These are phyloP conservation scores for Candida silvicultrix DNA, from an alignment of 805 yeast species.

Conservation along the genomic window DNA sequence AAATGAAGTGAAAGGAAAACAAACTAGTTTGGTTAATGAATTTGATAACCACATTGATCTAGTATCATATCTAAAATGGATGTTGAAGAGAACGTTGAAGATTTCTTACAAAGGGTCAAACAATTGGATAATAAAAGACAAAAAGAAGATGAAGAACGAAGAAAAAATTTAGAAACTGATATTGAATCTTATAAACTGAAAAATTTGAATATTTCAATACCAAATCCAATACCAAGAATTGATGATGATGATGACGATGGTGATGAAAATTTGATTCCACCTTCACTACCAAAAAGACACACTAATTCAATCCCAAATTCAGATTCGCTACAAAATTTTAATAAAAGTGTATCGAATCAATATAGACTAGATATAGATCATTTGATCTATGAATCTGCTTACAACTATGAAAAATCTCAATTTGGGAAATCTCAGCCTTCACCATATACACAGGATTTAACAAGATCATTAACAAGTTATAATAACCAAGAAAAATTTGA, in stretches of 20 bases:
- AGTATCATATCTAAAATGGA: too few relatives aligned
- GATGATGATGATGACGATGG: neutral
- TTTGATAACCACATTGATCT: too few relatives aligned
- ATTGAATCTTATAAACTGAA: neutral
- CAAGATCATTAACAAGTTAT: neutral
- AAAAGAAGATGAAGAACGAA: slow-evolving; percentile 1
- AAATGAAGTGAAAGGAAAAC: too few relatives aligned
- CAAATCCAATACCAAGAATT: neutral
- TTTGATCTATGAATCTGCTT: slow-evolving; percentile 55
- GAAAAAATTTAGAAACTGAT: neutral
- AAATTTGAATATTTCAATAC: neutral
- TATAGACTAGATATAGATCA: slow-evolving; percentile 36
- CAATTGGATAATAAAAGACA: slow-evolving; percentile 1
- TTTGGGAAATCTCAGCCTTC: slow-evolving; percentile 21
- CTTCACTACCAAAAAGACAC: neutral
- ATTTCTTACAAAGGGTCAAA: slow-evolving; percentile 1
- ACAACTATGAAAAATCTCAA: slow-evolving; percentile 45
- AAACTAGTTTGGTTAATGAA: too few relatives aligned
- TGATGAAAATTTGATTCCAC: neutral
- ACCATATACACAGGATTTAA: slow-evolving; percentile 6
- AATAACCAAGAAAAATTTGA: neutral
- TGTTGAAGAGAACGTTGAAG: slow-evolving; percentile 1
- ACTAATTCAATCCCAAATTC: slow-evolving; percentile 2
- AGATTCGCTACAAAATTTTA: slow-evolving; percentile 11
- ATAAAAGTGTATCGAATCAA: slow-evolving; percentile 32